Evolutionary conservation across 768 basidiomycete species (phyloP).

Genomic region (Nevesoporus exiguus): DNA sequence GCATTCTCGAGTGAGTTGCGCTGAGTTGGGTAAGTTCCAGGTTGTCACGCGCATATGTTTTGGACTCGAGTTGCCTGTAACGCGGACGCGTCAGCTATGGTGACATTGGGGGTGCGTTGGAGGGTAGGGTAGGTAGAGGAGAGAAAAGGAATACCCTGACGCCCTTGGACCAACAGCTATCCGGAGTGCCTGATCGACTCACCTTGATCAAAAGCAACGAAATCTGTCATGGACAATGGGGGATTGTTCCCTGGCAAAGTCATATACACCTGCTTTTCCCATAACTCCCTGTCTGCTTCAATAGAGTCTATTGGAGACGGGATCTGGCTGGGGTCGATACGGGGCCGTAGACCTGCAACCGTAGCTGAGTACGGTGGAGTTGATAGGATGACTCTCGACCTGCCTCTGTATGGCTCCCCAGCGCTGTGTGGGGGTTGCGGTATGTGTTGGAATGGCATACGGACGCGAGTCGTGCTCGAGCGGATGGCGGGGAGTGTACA

Average conservation of each 20-base stretch:
- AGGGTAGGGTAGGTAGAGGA: background rate
- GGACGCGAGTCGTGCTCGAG: background rate
- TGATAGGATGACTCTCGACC: conserved; percentile 2
- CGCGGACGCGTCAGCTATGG: conserved; percentile 15
- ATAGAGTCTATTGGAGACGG: conserved; percentile 86
- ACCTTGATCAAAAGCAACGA: conserved; percentile 90
- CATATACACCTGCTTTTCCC: conserved; percentile 68
- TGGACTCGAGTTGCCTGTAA: conserved; percentile 82
- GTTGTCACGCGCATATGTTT: conserved; percentile 87
- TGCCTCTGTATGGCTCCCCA: conserved; percentile 47
- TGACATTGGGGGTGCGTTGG: background rate
- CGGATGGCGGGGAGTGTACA: background rate
- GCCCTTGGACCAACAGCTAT: background rate
- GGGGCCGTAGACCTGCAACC: conserved; percentile 63
- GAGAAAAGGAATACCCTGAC: background rate
- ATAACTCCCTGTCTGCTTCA: conserved; percentile 74
- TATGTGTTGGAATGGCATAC: conserved; percentile 37
- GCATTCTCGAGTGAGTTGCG: conserved; percentile 75
- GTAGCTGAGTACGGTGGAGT: conserved; percentile 1
- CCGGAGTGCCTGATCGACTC: background rate
- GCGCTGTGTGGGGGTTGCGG: conserved; percentile 60
- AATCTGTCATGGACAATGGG: conserved; percentile 86
- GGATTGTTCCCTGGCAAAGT: conserved; percentile 60
- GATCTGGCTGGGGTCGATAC: conserved; percentile 84
- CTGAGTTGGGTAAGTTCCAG: conserved; percentile 81